Conservation (phyloP, 768 basidiomycete species). For the Boletellus ananiceps region DNA sequence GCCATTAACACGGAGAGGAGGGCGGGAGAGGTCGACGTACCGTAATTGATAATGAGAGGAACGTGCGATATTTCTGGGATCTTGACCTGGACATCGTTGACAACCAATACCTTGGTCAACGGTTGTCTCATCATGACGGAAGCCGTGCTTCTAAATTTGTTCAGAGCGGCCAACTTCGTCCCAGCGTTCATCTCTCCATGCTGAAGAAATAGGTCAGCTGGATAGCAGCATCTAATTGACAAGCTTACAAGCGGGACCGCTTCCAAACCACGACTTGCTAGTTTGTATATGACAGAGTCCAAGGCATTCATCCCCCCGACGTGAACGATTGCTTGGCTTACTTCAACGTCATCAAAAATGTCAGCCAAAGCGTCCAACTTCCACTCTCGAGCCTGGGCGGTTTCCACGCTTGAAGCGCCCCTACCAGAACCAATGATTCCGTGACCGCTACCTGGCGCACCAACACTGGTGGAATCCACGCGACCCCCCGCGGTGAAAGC, state of each 20-base stretch:
- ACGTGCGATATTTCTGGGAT: slow-evolving; percentile 84
- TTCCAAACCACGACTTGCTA: slow-evolving; percentile 81
- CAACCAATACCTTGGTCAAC: slow-evolving; percentile 73
- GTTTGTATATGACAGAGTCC: slow-evolving; percentile 86
- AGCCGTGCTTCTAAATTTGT: slow-evolving; percentile 67
- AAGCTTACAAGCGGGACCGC: slow-evolving; percentile 80
- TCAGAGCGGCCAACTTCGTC: slow-evolving; percentile 74
- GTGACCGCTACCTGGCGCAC: slow-evolving; percentile 52
- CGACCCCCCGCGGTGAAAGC: slow-evolving; percentile 88
- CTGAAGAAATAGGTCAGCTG: slow-evolving; percentile 37
- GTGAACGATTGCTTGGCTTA: slow-evolving; percentile 77
- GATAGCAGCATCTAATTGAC: neutral
- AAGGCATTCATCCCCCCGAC: slow-evolving; percentile 85
- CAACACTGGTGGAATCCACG: slow-evolving; percentile 44
- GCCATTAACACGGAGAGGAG: slow-evolving; percentile 9
- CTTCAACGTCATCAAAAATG: slow-evolving; percentile 82
- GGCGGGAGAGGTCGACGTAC: slow-evolving; percentile 34
- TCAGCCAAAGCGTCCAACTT: slow-evolving; percentile 90
- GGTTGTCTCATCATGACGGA: slow-evolving; percentile 61
- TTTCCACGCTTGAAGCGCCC: slow-evolving; percentile 75
- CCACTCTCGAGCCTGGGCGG: slow-evolving; percentile 86
- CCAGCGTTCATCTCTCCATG: slow-evolving; percentile 91
- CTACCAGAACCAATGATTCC: slow-evolving; percentile 95
- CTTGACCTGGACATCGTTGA: slow-evolving; percentile 93
- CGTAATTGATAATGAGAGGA: slow-evolving; percentile 94